Conservation (phyloP, 176 grass and related monocot genomes). For the Aechmea fasciata region DNA sequence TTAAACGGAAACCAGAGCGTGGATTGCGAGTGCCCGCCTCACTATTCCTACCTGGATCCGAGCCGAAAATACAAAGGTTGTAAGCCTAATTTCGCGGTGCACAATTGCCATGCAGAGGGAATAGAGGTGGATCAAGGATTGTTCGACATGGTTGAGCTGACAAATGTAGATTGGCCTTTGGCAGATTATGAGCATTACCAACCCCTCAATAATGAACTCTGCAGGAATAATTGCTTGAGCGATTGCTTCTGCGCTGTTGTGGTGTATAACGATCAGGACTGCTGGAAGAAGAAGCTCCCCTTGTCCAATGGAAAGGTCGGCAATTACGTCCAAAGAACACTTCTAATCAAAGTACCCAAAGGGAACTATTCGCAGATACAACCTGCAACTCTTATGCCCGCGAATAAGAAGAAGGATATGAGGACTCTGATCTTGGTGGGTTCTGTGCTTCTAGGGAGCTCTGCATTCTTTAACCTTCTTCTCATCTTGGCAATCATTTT, state of each 20-base stretch:
- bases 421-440: not conserved
- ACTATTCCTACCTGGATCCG: slow-evolving; percentile 23
- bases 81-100: slow-evolving; percentile 2
- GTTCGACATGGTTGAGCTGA: slow-evolving; percentile 8
- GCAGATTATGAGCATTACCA: slow-evolving; percentile 20
- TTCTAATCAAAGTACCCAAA: slow-evolving; percentile 26
- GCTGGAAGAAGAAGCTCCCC: slow-evolving; percentile 32
- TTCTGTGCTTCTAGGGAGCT: not conserved
- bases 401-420: not conserved
- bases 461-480: not conserved
- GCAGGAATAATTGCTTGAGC: slow-evolving; percentile 9
- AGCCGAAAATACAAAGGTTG: slow-evolving; percentile 32
- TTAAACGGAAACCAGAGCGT: not conserved
- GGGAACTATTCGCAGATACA: not conserved
- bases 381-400: not conserved
- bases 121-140: not conserved
- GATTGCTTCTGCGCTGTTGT: slow-evolving; percentile 28
- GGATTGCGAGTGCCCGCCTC: slow-evolving; percentile 27
- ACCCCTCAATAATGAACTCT: not conserved
- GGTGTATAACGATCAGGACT: not conserved
- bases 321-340: not conserved
- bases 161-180: slow-evolving; percentile 15
- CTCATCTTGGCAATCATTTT: not conserved
- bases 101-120: slow-evolving; percentile 1
- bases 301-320: slow-evolving; percentile 23